Conservation (phyloP, 2,329 filamentous ascomycete species). For the Fusarium clavum region DNA sequence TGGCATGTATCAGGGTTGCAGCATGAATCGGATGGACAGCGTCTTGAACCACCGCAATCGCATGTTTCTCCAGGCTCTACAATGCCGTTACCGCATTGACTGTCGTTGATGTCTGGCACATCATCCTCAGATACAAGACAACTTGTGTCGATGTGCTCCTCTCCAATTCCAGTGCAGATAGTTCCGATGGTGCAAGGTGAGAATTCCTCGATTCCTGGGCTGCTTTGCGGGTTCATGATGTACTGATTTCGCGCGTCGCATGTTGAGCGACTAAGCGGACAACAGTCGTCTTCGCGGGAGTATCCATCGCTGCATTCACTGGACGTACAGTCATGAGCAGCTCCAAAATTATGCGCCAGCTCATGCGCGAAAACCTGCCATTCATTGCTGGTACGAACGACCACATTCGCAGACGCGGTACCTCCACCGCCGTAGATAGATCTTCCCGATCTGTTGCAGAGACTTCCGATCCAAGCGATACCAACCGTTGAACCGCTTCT, state of each 20-base stretch:
- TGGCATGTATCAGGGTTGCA: slow-evolving; percentile 27
- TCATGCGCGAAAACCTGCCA: slow-evolving; percentile 95
- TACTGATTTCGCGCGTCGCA: slow-evolving; percentile 79
- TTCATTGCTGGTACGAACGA: slow-evolving; percentile 79
- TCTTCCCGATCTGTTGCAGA: slow-evolving; percentile 66
- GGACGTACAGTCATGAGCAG: slow-evolving; percentile 34
- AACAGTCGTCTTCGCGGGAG: slow-evolving; percentile 60
- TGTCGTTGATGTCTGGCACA: slow-evolving; percentile 78
- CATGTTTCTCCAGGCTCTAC: slow-evolving; percentile 29
- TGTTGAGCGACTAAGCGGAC: slow-evolving; percentile 71
- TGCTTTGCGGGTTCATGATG: slow-evolving; percentile 91
- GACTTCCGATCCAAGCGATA: slow-evolving; percentile 86
- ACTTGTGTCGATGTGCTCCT: slow-evolving; percentile 75
- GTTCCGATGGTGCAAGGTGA: slow-evolving; percentile 87
- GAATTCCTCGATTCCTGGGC: slow-evolving; percentile 75
- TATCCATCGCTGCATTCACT: slow-evolving; percentile 7
- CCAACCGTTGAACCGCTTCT: slow-evolving; percentile 83
- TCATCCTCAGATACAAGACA: slow-evolving; percentile 80
- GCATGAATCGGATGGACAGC: slow-evolving; percentile 13
- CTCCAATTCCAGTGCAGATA: slow-evolving; percentile 81
- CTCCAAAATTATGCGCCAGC: slow-evolving; percentile 69
- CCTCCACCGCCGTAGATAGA: slow-evolving; percentile 71
- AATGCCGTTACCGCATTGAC: slow-evolving; percentile 81
- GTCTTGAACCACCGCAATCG: slow-evolving; percentile 20
- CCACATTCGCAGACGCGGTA: slow-evolving; percentile 82